These are phyloP conservation scores for Fallopia convolvulus DNA, from an alignment of 148 eudicot species.

Conservation along the genomic window DNA sequence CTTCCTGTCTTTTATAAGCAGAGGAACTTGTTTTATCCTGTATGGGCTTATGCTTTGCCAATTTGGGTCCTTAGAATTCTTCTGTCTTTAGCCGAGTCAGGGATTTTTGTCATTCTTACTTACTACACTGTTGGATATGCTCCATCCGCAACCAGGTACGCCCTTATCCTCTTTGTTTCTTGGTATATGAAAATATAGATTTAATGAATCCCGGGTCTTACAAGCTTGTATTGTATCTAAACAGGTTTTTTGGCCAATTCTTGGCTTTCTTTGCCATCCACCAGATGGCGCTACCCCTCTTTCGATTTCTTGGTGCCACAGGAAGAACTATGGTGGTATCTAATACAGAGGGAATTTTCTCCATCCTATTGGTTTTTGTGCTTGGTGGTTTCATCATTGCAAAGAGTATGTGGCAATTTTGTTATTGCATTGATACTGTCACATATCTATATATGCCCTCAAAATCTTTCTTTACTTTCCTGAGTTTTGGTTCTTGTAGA, in stretches of 20 bases:
- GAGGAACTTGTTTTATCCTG: conserved; percentile 58
- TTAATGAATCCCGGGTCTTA: background rate
- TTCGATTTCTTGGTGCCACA: conserved; percentile 50
- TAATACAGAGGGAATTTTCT: conserved; percentile 31
- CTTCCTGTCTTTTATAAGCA: conserved; percentile 70
- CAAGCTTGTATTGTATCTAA: conserved; percentile 1
- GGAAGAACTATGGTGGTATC: conserved; percentile 60
- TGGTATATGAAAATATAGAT: background rate
- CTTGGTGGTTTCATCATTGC: conserved; percentile 71
- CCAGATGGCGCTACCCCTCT: conserved; percentile 59
- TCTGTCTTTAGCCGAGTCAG: conserved; percentile 54
- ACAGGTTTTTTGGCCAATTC: conserved; percentile 60
- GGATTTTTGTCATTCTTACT: conserved; percentile 59
- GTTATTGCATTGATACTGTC: conserved; percentile 18
- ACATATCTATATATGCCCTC: no score
- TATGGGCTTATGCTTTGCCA: conserved; percentile 70
- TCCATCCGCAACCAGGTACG: conserved; percentile 58
- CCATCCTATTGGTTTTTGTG: conserved; percentile 36
- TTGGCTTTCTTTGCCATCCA: conserved; percentile 58
- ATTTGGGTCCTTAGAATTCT: conserved; percentile 67
- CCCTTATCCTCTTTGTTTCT: background rate
- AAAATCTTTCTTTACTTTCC: background rate
- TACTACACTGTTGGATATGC: conserved; percentile 75
- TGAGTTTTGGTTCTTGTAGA: conserved; percentile 23
- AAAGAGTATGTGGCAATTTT: conserved; percentile 28